Base-by-base conservation (phyloP, 371 early-diverging fungal genomes). In the Catenaria anguillulae region DNA sequence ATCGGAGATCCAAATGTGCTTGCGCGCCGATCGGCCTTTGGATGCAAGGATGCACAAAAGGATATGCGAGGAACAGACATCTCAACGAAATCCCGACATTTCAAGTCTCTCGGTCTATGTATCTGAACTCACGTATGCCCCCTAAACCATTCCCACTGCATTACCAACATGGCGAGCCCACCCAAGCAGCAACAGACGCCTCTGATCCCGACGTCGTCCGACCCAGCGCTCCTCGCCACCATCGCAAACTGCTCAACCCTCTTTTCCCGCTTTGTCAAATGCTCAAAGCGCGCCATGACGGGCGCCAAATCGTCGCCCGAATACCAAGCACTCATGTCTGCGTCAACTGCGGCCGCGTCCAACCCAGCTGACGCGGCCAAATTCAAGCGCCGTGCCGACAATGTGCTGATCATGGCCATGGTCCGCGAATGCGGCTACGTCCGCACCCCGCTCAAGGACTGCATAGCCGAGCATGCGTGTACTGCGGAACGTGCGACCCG, bases 401-500 rank as follows among this genome's bases (percentile, higher is more conserved):
- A 58, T 26, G 58, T 34, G 35, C 58, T 58, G 40, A 36, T 58
- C 26, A 31, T 58, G 58, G 24, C 58, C 42, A 31, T 58, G 43
- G 21, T 58, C 2, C 58, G 58, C 26, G 58, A 58, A 17, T 58
- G 58, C 42, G 58, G 58, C 29, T 58, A 58, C 58, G 43, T 35
- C 24, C 58, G 58, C 15, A 15, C 58, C 15, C 58, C 58, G 17
- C 31, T 58, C n/a, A 23, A 36, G 29, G 33, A 33, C 15, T 58
- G 58, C 5, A 1, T 58, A 15, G 58, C 58, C 40, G 36, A 23
- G 15, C 35, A 33, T 19, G 19, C 15, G 1, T 58, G 58, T 13
- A 21, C 36, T 21, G 35, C 31, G 4, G 24, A 8, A 8, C 34
- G 37, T 10, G n/a, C 35, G 21, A 36, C 37, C 1, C 56, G 56